Percentiles rank a stretch among this genome's conserved stretches.
phyloP scores from a whole-genome alignment of 2,329 filamentous ascomycete genomes.

The Penicillium hesseltinei region DNA sequence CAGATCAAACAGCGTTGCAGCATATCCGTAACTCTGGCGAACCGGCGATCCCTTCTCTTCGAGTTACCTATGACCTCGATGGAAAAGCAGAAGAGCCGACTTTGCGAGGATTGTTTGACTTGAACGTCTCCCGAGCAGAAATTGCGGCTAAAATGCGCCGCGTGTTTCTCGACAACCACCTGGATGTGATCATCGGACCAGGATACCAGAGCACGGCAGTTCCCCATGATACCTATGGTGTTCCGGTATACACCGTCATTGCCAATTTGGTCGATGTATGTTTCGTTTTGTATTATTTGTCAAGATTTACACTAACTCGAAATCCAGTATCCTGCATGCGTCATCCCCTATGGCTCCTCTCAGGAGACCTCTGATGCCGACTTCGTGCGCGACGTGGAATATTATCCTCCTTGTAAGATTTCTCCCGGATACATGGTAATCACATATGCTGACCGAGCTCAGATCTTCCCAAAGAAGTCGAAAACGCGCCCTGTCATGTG shows the following conservation, averaged over 20 bases:
- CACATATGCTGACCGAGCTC: neutral
- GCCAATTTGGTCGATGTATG: neutral
- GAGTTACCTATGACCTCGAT: neutral
- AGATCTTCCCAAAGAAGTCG: neutral
- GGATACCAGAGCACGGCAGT: neutral
- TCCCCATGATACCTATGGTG: neutral
- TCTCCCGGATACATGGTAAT: neutral
- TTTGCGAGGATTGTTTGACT: neutral
- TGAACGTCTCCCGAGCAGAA: neutral
- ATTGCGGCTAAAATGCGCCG: neutral
- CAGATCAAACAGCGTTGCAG: neutral
- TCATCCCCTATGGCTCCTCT: neutral
- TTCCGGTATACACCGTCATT: neutral
- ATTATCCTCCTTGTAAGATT: neutral
- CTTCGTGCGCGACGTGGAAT: neutral
- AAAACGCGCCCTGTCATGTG: neutral
- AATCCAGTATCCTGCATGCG: neutral
- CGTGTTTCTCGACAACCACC: neutral
- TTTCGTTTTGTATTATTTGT: neutral
- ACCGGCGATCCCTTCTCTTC: neutral
- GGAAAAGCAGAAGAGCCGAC: neutral
- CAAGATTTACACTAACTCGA: neutral
- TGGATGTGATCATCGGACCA: neutral
- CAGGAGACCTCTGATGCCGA: neutral
- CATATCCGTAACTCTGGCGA: neutral